A percentile compares a stretch with the other conserved stretches of the same genome.
Evolutionary conservation across 345 rosid species (phyloP).

Genomic region (Melaleuca quinquenervia): DNA sequence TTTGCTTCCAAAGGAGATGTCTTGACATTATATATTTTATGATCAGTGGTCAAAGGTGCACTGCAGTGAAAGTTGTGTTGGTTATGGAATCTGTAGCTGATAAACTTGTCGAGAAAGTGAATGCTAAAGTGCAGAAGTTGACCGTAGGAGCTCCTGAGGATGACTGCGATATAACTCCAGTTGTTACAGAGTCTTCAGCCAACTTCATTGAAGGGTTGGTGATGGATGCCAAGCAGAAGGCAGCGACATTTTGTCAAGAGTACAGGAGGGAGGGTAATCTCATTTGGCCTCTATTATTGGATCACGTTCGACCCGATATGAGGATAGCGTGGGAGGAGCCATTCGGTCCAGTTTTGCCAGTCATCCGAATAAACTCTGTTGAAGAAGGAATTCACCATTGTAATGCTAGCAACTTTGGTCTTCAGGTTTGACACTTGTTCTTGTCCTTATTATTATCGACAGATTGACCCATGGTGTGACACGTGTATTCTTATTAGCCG

Average conservation of each 20-base stretch:
- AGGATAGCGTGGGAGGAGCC: conserved; percentile 99
- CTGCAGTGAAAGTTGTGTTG: conserved; percentile 86
- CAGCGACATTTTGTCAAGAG: conserved; percentile 85
- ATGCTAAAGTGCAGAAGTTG: conserved; percentile 64
- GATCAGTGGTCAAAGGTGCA: conserved; percentile 89
- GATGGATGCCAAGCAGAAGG: conserved; percentile 86
- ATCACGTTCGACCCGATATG: conserved; percentile 90
- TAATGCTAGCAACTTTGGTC: conserved; percentile 98
- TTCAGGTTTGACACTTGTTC: conserved; percentile 37
- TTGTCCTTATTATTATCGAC: not conserved
- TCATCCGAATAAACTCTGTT: conserved; percentile 58
- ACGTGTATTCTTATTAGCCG: not conserved
- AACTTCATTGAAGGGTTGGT: conserved; percentile 93
- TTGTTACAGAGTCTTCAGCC: conserved; percentile 90
- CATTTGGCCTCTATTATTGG: conserved; percentile 91
- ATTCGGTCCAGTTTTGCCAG: conserved; percentile 86
- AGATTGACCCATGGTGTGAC: not conserved
- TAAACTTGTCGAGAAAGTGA: conserved; percentile 67
- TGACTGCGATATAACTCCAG: conserved; percentile 86
- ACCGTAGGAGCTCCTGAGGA: conserved; percentile 84
- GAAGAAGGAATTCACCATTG: conserved; percentile 99
- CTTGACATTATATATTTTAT: not conserved
- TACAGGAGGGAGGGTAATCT: conserved; percentile 92
- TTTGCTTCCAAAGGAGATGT: not conserved
- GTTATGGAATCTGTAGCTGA: conserved; percentile 91